Percentiles rank a stretch among this genome's conserved stretches.
Evolutionary conservation across 805 yeast genomes (phyloP).

Genomic region (Spathaspora girioi): DNA sequence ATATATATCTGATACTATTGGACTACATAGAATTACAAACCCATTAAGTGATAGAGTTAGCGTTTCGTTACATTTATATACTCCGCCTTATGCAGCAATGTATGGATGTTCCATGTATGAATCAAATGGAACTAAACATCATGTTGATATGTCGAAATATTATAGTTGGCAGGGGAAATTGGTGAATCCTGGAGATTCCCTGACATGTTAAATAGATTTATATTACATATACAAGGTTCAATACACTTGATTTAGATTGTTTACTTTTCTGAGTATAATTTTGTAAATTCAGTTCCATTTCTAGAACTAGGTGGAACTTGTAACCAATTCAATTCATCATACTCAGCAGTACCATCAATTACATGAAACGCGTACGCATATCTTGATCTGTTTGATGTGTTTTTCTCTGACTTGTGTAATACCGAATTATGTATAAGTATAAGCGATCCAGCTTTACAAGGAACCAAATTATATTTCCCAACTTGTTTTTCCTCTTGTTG

Average conservation of each 20-base stretch:
- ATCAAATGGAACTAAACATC: conserved; percentile 46
- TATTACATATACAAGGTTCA: background rate
- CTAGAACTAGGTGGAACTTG: conserved; percentile 60
- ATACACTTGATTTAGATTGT: too few species aligned
- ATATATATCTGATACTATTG: conserved; percentile 63
- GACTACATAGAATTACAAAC: conserved; percentile 62
- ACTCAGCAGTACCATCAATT: conserved; percentile 61
- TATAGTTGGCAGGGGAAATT: conserved; percentile 59
- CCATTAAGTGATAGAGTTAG: conserved; percentile 40
- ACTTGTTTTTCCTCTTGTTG: conserved; percentile 18
- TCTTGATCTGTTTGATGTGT: conserved; percentile 52
- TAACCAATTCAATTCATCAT: conserved; percentile 70
- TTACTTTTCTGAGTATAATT: conserved; percentile 24
- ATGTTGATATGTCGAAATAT: conserved; percentile 55
- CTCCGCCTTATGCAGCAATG: conserved; percentile 71
- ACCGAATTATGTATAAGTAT: conserved; percentile 70
- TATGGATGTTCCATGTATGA: conserved; percentile 54
- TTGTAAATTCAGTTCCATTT: conserved; percentile 62
- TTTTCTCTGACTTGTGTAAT: conserved; percentile 66
- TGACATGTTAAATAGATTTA: conserved; percentile 14
- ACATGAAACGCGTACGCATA: conserved; percentile 79
- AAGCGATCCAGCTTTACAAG: conserved; percentile 69
- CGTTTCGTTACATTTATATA: conserved; percentile 66
- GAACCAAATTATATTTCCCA: conserved; percentile 37
- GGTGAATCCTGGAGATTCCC: conserved; percentile 21